phyloP scores from a whole-genome alignment of 208 protist genomes.

The Wallacemonas sp. region DNA sequence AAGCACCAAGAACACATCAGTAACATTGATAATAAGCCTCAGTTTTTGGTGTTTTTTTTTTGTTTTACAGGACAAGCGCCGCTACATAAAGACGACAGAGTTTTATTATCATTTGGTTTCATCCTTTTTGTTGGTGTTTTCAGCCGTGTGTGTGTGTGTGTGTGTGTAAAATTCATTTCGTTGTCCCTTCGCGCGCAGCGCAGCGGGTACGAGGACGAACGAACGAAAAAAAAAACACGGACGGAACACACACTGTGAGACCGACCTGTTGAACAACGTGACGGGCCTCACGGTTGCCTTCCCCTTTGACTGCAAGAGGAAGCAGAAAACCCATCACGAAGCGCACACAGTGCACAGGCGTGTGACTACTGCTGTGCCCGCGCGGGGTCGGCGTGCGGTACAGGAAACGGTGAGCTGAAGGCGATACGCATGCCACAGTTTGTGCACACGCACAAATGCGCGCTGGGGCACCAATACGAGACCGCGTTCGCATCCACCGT shows the following conservation, averaged over 20 bases:
- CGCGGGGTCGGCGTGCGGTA: not conserved
- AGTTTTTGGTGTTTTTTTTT: slow-evolving; percentile 17
- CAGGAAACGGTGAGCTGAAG: not conserved
- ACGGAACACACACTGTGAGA: not conserved
- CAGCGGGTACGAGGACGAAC: not conserved
- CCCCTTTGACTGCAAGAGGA: no score
- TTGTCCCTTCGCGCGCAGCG: no score
- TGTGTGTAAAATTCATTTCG: no score
- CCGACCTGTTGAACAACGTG: no score
- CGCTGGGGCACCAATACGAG: slow-evolving; percentile 41
- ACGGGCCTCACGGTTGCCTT: no score
- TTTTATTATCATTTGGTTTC: slow-evolving; percentile 7
- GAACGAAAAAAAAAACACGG: slow-evolving; percentile 13
- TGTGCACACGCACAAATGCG: slow-evolving; percentile 39
- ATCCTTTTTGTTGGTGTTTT: not conserved
- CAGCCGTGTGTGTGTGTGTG: no score
- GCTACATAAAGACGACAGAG: not conserved
- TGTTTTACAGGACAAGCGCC: slow-evolving; percentile 3
- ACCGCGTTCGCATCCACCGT: slow-evolving; percentile 14
- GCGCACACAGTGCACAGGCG: no score
- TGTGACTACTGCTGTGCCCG: not conserved
- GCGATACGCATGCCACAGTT: slow-evolving; percentile 15
- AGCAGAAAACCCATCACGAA: no score
- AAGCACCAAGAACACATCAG: not conserved
- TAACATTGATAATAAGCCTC: slow-evolving; percentile 3